phyloP scores from a whole-genome alignment of 1,284 basidiomycete species.

The Cryptococcus neoformans region DNA sequence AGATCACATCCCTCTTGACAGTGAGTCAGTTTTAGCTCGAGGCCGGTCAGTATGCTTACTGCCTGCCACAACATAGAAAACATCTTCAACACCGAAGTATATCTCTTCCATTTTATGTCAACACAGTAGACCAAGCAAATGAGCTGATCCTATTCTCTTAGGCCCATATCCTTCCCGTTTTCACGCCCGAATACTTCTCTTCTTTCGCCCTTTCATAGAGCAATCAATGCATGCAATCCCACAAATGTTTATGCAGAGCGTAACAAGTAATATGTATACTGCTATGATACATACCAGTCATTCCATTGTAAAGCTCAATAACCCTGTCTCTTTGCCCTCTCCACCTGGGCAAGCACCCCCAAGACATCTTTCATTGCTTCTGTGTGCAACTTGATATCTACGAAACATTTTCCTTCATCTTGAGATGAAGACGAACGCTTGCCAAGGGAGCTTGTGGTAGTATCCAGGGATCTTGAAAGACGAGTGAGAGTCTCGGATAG shows the following conservation, averaged over 20 bases:
- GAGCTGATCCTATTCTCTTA: conserved; percentile 1
- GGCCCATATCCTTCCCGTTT: conserved; percentile 50
- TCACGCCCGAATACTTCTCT: conserved; percentile 37
- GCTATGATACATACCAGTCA: too few species aligned
- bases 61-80: conserved; percentile 56
- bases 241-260: too few species aligned
- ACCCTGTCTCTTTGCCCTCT: conserved; percentile 9
- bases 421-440: background rate
- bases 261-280: too few species aligned
- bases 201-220: conserved; percentile 33
- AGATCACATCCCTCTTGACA: conserved; percentile 64
- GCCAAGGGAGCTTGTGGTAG: conserved; percentile 4
- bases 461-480: conserved; percentile 18
- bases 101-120: conserved; percentile 16
- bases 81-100: conserved; percentile 92
- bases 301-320: background rate
- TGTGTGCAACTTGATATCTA: conserved; percentile 39
- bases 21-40: conserved; percentile 51
- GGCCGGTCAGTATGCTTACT: background rate
- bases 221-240: too few species aligned
- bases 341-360: conserved; percentile 22
- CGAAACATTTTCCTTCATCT: conserved; percentile 27
- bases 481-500: conserved; percentile 9
- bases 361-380: conserved; percentile 40
- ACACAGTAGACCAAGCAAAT: background rate